Percentiles rank a stretch among this genome's conserved stretches.
Evolutionary conservation across 225 moss, liverwort and hornwort species (phyloP).

Genomic region (Antitrichia curtipendula): DNA sequence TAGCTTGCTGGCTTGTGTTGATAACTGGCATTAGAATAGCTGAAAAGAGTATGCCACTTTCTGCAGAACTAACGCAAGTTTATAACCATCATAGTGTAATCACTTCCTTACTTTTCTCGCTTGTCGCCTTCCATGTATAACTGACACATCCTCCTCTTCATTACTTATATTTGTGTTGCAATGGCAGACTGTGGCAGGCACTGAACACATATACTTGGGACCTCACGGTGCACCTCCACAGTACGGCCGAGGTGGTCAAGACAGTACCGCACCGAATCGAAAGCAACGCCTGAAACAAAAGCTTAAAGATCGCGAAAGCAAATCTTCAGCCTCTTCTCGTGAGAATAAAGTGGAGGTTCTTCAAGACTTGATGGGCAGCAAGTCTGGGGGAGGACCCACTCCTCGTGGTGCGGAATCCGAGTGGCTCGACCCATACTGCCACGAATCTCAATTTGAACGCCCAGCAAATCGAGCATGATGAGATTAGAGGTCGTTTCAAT

Average conservation of each 20-base stretch:
- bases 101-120: background rate
- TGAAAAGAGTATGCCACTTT: background rate
- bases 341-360: slow-evolving; percentile 99
- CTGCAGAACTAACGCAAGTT: background rate
- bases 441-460: slow-evolving; percentile 93
- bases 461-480: slow-evolving; percentile 46
- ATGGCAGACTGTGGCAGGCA: slow-evolving; percentile 49
- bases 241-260: slow-evolving; percentile 42
- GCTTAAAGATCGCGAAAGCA: slow-evolving; percentile 89
- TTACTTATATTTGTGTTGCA: background rate
- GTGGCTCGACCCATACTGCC: slow-evolving; percentile 98
- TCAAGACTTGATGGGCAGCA: slow-evolving; percentile 86
- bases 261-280: slow-evolving; percentile 50
- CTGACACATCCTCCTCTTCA: background rate
- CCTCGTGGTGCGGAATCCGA: slow-evolving; percentile 47
- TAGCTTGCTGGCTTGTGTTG: background rate
- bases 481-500: slow-evolving; percentile 10
- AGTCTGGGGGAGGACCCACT: slow-evolving; percentile 23
- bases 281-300: slow-evolving; percentile 96
- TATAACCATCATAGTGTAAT: background rate
- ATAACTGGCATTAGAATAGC: background rate
- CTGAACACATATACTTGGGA: slow-evolving; percentile 78
- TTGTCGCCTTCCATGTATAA: background rate
- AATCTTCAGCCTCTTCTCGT: slow-evolving; percentile 48
- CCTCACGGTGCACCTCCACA: slow-evolving; percentile 93